phyloP scores from a whole-genome alignment of 495 filamentous ascomycete genomes.

The Mycothermus thermophilus region DNA sequence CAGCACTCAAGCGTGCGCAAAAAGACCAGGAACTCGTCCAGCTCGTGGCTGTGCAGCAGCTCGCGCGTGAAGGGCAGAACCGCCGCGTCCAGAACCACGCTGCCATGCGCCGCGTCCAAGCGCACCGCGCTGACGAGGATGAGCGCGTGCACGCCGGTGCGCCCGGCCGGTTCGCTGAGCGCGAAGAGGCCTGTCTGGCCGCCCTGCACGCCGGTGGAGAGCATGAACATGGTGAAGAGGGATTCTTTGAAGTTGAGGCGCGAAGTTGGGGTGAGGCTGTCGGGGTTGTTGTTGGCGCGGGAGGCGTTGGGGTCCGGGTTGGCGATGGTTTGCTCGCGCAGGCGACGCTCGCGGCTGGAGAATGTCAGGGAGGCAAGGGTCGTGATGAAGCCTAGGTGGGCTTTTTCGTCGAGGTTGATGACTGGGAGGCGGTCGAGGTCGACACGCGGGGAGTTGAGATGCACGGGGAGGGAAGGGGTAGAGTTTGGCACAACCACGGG shows the following conservation, averaged over 20 bases:
- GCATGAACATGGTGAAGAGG: conserved; percentile 31
- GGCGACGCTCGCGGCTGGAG: conserved; percentile 26
- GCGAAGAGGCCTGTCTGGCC: conserved; percentile 23
- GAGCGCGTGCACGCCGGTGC: conserved; percentile 23
- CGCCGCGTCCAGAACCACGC: conserved; percentile 34
- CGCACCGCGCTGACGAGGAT: conserved; percentile 28
- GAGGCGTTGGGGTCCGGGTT: background rate
- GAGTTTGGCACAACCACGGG: conserved; percentile 11
- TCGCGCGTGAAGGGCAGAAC: conserved; percentile 29
- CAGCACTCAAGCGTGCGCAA: conserved; percentile 14
- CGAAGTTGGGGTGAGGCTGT: conserved; percentile 1
- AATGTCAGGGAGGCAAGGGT: conserved; percentile 23
- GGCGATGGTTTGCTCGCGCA: conserved; percentile 13
- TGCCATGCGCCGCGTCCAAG: conserved; percentile 27
- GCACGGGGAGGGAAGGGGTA: conserved; percentile 12
- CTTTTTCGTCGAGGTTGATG: conserved; percentile 17
- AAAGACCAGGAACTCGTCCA: conserved; percentile 18
- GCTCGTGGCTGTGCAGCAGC: conserved; percentile 10
- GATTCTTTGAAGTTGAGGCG: conserved; percentile 37
- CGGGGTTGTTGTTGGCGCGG: conserved; percentile 2
- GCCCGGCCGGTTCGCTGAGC: conserved; percentile 16
- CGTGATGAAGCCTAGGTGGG: conserved; percentile 21
- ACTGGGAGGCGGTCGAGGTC: conserved; percentile 31
- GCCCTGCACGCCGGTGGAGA: conserved; percentile 28
- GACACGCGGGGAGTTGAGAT: conserved; percentile 27